Conservation (phyloP, 192 early-diverging fungal species). For the Pilaira anomala region DNA sequence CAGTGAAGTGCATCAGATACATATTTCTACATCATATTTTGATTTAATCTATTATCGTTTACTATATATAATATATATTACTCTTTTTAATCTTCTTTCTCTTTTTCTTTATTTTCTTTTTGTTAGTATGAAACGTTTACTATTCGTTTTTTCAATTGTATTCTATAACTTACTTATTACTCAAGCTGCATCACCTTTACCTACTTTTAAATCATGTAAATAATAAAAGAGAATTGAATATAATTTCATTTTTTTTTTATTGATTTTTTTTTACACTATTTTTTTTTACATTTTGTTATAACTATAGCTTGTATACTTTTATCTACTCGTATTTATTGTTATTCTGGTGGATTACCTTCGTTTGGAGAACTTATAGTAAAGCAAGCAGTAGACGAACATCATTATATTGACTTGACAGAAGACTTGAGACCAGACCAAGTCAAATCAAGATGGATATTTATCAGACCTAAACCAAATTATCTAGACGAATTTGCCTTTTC, state of each 20-base stretch:
- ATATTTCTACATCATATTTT: too few species aligned
- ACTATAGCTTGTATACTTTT: conserved; percentile 3
- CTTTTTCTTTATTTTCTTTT: neutral
- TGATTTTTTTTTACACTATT: neutral
- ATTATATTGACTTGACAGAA: conserved; percentile 11
- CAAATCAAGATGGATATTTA: neutral
- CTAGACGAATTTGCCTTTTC: neutral
- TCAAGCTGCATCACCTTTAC: too few species aligned
- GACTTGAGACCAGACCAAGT: neutral
- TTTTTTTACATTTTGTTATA: neutral
- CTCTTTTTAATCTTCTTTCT: too few species aligned
- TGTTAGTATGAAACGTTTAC: too few species aligned
- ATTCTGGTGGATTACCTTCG: neutral
- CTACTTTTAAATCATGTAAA: too few species aligned
- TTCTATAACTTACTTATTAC: too few species aligned
- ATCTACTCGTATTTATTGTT: conserved; percentile 6
- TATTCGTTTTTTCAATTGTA: too few species aligned
- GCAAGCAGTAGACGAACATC: neutral
- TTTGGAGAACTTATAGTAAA: neutral
- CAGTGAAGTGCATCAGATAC: neutral
- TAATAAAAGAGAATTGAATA: too few species aligned
- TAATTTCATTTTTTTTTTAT: neutral
- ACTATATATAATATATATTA: neutral
- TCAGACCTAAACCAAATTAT: neutral
- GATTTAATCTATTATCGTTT: too few species aligned